Evolutionary conservation across 2,329 filamentous ascomycete species (phyloP).

Genomic region (Aspergillus intermedius): DNA sequence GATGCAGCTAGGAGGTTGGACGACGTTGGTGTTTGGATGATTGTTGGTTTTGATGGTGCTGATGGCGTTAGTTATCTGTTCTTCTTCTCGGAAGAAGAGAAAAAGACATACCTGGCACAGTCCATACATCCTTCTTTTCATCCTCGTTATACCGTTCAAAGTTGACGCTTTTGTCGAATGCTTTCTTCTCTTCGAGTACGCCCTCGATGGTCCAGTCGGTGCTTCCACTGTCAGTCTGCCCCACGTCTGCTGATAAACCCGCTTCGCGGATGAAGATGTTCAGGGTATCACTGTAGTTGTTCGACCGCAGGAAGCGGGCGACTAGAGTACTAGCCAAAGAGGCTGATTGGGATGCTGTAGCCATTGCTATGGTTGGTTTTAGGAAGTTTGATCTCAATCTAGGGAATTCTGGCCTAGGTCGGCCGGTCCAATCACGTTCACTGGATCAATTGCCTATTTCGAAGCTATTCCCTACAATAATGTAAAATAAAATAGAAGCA

Average conservation of each 20-base stretch:
- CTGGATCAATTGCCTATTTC: neutral
- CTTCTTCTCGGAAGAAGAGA: neutral
- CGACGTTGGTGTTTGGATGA: constrained; percentile 39
- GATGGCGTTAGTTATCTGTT: constrained; percentile 3
- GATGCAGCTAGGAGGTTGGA: constrained; percentile 50
- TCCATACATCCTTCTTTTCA: constrained; percentile 43
- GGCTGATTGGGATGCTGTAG: constrained; percentile 1
- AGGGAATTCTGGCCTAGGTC: neutral
- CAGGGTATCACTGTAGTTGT: constrained; percentile 47
- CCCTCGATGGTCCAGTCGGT: constrained; percentile 52
- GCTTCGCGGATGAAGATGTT: constrained; percentile 54
- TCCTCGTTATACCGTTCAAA: constrained; percentile 51
- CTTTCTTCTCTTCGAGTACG: constrained; percentile 55
- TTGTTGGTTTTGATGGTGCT: constrained; percentile 43
- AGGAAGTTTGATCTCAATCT: too few relatives aligned
- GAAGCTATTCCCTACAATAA: neutral
- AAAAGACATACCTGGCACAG: constrained; percentile 34
- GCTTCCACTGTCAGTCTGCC: constrained; percentile 24
- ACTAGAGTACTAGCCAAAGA: constrained; percentile 31
- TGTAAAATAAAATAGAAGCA: neutral
- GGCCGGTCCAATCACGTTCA: too few relatives aligned
- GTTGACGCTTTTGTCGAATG: constrained; percentile 48
- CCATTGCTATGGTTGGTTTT: neutral
- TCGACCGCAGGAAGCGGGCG: constrained; percentile 38
- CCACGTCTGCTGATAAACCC: constrained; percentile 47